These are phyloP conservation scores for Globisporangium irregulare DNA, from an alignment of 352 stramenopile genomes.

Conservation along the genomic window DNA sequence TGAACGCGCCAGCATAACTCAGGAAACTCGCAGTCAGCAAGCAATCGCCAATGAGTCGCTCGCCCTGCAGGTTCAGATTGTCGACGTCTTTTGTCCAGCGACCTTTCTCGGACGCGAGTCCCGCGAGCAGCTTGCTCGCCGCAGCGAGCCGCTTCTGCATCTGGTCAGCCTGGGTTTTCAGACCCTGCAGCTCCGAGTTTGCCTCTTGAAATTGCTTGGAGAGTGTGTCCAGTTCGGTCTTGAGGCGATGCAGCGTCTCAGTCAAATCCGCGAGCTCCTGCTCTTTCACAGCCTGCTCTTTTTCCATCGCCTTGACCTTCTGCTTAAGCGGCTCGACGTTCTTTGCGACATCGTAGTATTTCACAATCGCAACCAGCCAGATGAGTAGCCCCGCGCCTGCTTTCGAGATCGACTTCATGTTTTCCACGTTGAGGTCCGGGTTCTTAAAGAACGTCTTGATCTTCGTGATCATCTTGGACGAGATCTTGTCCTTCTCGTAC, in stretches of 20 bases:
- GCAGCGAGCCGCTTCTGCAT: conserved; percentile 94
- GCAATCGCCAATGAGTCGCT: conserved; percentile 88
- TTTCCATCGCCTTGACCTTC: conserved; percentile 93
- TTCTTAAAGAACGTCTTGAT: conserved; percentile 95
- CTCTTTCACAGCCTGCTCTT: conserved; percentile 91
- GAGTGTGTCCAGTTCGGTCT: conserved; percentile 87
- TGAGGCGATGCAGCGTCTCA: conserved; percentile 82
- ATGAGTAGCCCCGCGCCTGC: conserved; percentile 88
- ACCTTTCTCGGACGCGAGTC: conserved; percentile 87
- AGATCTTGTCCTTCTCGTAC: conserved; percentile 96
- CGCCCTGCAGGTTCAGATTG: conserved; percentile 75
- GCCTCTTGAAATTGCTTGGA: conserved; percentile 90
- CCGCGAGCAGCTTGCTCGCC: conserved; percentile 91
- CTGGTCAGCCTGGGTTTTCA: conserved; percentile 91
- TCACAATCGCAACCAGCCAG: conserved; percentile 94
- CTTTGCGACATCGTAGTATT: conserved; percentile 95
- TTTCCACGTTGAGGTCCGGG: conserved; percentile 92
- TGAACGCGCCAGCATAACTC: conserved; percentile 90
- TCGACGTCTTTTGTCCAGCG: conserved; percentile 93
- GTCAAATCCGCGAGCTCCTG: conserved; percentile 82
- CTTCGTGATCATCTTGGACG: conserved; percentile 93
- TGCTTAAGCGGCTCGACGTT: conserved; percentile 91
- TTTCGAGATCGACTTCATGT: conserved; percentile 93
- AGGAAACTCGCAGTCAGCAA: conserved; percentile 90
- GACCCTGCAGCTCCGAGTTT: conserved; percentile 89